A percentile compares a stretch with the other conserved stretches of the same genome.
These are phyloP conservation scores for Hortiboletus flavorubellus DNA, from an alignment of 768 basidiomycete species.

Conservation along the genomic window DNA sequence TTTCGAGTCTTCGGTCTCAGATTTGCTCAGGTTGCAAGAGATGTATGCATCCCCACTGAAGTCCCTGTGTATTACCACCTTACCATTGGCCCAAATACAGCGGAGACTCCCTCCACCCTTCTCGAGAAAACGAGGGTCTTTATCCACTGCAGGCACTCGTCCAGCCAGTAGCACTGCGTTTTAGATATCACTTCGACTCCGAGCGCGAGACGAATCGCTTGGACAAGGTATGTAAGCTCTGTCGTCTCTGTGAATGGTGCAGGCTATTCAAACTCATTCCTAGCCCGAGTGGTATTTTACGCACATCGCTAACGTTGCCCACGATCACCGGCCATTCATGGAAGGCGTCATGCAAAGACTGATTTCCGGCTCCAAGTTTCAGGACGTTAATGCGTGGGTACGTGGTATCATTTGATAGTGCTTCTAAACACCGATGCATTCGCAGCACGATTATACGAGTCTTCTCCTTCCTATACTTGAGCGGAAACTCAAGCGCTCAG, in stretches of 20 bases:
- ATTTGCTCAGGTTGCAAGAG: conserved; percentile 71
- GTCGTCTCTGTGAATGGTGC: background rate
- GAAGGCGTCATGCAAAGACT: conserved; percentile 69
- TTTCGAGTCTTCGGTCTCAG: conserved; percentile 78
- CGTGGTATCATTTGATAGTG: conserved; percentile 16
- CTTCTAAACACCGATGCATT: background rate
- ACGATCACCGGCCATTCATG: conserved; percentile 84
- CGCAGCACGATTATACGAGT: conserved; percentile 79
- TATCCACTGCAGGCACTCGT: conserved; percentile 85
- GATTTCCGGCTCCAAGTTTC: conserved; percentile 59
- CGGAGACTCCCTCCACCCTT: conserved; percentile 46
- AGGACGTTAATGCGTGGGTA: conserved; percentile 74
- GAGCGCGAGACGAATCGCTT: conserved; percentile 82
- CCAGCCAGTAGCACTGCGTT: conserved; percentile 78
- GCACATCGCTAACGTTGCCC: conserved; percentile 81
- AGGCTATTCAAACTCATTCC: background rate
- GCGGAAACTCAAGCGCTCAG: conserved; percentile 69
- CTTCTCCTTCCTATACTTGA: conserved; percentile 76
- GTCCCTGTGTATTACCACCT: background rate
- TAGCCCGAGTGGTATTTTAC: conserved; percentile 98
- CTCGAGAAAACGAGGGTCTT: conserved; percentile 45
- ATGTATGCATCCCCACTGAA: conserved; percentile 51
- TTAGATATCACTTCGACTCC: conserved; percentile 94
- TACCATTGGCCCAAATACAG: conserved; percentile 32
- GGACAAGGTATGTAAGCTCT: conserved; percentile 65